These are phyloP conservation scores for Aphanomyces euteiches DNA, from an alignment of 352 stramenopile species.

Conservation along the genomic window DNA sequence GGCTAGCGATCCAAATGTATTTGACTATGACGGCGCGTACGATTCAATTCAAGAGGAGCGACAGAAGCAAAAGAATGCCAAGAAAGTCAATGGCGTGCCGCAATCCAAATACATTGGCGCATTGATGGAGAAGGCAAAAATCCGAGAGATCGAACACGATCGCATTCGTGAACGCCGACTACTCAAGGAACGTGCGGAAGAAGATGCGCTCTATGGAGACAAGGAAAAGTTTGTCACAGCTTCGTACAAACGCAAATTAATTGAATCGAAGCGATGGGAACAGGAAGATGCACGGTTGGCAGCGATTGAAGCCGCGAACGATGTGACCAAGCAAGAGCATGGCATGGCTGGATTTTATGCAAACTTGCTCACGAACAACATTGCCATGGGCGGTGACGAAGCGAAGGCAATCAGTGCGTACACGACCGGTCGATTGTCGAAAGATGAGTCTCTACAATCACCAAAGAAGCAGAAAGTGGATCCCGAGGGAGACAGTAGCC, in stretches of 20 bases:
- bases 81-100: slow-evolving; percentile 46
- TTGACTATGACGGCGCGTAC: slow-evolving; percentile 90
- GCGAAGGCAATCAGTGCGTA: slow-evolving; percentile 76
- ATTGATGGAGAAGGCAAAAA: slow-evolving; percentile 85
- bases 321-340: slow-evolving; percentile 68
- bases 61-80: slow-evolving; percentile 39
- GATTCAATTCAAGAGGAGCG: slow-evolving; percentile 68
- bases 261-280: slow-evolving; percentile 87
- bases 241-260: slow-evolving; percentile 90
- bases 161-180: slow-evolving; percentile 81
- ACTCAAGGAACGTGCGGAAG: slow-evolving; percentile 76
- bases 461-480: background rate
- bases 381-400: slow-evolving; percentile 83
- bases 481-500: background rate
- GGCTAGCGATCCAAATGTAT: slow-evolving; percentile 76
- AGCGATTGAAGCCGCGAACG: slow-evolving; percentile 57
- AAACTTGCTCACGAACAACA: slow-evolving; percentile 89
- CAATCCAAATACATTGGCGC: slow-evolving; percentile 87
- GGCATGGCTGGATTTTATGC: slow-evolving; percentile 88
- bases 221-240: slow-evolving; percentile 90
- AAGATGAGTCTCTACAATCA: slow-evolving; percentile 17
- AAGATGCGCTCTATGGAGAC: slow-evolving; percentile 77
- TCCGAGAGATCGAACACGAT: slow-evolving; percentile 86
- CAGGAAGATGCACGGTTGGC: slow-evolving; percentile 65
- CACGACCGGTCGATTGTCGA: slow-evolving; percentile 43